Evolutionary conservation across 2,329 filamentous ascomycete genomes (phyloP).

Genomic region (Penicillium sp.): DNA sequence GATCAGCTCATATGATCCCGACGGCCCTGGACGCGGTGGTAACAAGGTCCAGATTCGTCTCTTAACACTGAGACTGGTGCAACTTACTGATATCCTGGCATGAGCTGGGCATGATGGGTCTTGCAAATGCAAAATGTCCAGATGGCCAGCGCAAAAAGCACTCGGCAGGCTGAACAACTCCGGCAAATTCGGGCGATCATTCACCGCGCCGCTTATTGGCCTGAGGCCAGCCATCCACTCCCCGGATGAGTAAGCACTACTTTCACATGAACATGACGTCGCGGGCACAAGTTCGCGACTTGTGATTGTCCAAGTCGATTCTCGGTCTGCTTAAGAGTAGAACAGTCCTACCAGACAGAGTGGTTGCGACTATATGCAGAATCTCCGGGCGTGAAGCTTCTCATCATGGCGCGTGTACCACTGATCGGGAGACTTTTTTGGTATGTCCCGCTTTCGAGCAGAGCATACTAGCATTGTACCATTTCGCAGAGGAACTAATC

Average conservation of each 20-base stretch:
- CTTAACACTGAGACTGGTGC: conserved; percentile 6
- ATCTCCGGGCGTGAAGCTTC: not conserved
- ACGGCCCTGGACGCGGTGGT: not conserved
- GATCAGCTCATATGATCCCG: conserved; percentile 22
- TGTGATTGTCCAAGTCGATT: not conserved
- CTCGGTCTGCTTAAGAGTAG: not conserved
- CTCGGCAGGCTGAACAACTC: not conserved
- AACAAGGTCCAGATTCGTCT: not conserved
- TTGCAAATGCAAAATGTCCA: conserved; percentile 2
- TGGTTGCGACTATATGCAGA: conserved; percentile 13
- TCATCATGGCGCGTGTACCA: conserved; percentile 59
- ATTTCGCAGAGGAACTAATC: conserved; percentile 12
- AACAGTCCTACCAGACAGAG: not conserved
- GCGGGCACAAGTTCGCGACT: conserved; percentile 4
- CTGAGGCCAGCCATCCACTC: conserved; percentile 4
- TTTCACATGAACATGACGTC: conserved; percentile 34
- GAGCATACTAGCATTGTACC: conserved; percentile 1
- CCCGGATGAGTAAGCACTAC: conserved; percentile 40
- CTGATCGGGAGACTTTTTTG: conserved; percentile 64
- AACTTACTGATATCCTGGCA: conserved; percentile 92
- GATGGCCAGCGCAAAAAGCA: conserved; percentile 2
- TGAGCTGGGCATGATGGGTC: conserved; percentile 78
- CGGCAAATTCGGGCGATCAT: conserved; percentile 25
- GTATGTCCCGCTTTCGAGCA: conserved; percentile 30
- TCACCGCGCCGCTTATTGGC: conserved; percentile 18